Evolutionary conservation across 441 rosid species (phyloP).

Genomic region (Omphalea diandra): DNA sequence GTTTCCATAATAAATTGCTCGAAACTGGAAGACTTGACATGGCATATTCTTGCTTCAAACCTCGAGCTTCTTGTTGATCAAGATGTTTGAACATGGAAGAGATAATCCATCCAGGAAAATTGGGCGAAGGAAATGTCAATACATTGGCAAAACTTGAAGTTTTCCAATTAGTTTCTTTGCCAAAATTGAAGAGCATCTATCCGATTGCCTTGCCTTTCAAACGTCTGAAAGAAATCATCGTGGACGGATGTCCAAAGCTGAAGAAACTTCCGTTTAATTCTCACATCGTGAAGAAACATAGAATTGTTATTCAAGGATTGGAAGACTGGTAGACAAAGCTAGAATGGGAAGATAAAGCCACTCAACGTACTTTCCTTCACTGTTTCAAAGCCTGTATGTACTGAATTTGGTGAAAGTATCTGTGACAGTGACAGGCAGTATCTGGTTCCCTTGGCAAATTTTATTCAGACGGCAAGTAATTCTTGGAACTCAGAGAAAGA

Average conservation of each 20-base stretch:
- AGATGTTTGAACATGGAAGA: constrained; percentile 18
- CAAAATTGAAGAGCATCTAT: constrained; percentile 35
- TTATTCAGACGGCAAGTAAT: no score
- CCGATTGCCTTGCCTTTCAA: constrained; percentile 27
- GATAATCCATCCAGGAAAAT: constrained; percentile 9
- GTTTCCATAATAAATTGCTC: constrained; percentile 7
- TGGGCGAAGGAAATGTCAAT: not conserved
- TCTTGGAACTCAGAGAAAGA: no score
- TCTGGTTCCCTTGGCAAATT: no score
- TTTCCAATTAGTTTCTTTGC: constrained; percentile 12
- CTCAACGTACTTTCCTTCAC: constrained; percentile 4
- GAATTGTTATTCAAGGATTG: constrained; percentile 20
- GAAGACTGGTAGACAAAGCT: constrained; percentile 19
- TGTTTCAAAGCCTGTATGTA: constrained; percentile 16
- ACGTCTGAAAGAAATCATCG: constrained; percentile 32
- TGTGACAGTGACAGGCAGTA: no score
- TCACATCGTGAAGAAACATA: constrained; percentile 11
- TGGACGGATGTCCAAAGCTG: constrained; percentile 37
- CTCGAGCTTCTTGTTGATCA: not conserved
- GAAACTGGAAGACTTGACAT: constrained; percentile 22
- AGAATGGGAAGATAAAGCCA: constrained; percentile 26
- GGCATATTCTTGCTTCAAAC: constrained; percentile 23
- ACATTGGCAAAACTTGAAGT: constrained; percentile 6
- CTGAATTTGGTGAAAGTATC: no score
- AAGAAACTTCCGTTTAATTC: constrained; percentile 38